phyloP scores from a whole-genome alignment of 2,329 filamentous ascomycete genomes.

The Botrytis cinerea region DNA sequence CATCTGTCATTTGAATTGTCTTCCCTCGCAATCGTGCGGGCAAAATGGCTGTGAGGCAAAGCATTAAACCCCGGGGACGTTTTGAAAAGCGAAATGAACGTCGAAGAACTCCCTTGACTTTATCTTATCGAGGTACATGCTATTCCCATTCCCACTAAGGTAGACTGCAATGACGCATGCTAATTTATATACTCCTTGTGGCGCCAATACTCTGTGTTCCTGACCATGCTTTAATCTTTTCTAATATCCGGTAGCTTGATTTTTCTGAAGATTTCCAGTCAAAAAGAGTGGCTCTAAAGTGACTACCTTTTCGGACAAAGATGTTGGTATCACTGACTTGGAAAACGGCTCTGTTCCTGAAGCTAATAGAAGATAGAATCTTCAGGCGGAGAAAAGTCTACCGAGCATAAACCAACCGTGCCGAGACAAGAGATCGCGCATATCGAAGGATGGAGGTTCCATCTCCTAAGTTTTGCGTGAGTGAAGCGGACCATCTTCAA shows the following conservation, averaged over 20 bases:
- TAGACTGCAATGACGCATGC: no score
- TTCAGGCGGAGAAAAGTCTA: not conserved
- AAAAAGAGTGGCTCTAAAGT: not conserved
- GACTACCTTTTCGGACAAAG: not conserved
- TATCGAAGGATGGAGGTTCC: constrained; percentile 12
- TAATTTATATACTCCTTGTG: no score
- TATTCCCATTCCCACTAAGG: no score
- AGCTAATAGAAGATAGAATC: not conserved
- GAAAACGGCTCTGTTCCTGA: not conserved
- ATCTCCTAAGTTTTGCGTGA: not conserved
- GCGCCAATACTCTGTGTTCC: no score
- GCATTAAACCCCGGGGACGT: no score
- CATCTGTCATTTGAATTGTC: no score
- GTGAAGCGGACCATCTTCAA: not conserved
- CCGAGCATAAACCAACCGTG: not conserved
- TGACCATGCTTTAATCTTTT: not conserved
- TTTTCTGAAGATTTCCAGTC: not conserved
- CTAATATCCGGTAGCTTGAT: not conserved
- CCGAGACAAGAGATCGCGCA: constrained; percentile 1
- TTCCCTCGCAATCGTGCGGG: no score
- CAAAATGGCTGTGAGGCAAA: no score
- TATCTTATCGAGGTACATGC: no score
- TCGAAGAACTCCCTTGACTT: no score
- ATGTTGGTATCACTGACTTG: not conserved
- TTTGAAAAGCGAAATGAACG: no score